Base-by-base conservation (phyloP, 148 eudicot genomes). In the Limonium bicolor region DNA sequence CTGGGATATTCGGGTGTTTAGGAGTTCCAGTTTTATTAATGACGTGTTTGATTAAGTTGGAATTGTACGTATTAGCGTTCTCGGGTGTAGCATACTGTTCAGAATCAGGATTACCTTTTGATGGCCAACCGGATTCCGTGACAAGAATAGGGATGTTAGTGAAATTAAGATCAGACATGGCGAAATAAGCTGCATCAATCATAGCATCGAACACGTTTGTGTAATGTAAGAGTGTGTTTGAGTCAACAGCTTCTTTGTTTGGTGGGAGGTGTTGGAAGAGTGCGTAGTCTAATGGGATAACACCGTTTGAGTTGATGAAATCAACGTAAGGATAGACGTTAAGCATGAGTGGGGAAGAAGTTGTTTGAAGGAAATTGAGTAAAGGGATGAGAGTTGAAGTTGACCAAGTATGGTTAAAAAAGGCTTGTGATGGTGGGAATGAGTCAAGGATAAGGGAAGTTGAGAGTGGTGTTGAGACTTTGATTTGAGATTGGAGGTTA, bases 81-180 rank as follows among this genome's bases (percentile, higher is more conserved):
- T 82, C 90, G 20, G 63, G 27, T 27, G 83, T 79, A 36, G 96
- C 96, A 41, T 71, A 90, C 3, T 82, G 83, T 70, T 88, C 96
- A 0, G n/a, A n/a, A n/a, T 68, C 45, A 0, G 90, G 44, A 42
- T 72, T 90, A 11, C 96, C 96, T 57, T 77, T 82, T 4, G 94
- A 83, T 55, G 96, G 96, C 96, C 96, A 88, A 7, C 96, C 96
- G 13, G 96, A 71, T 63, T 88, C 96, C 0, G 92, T 83, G 14
- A 88, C 96, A 0, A 72, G 35, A 24, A 88, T 59, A 17, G 96
- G 92, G 19, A 88, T 55, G 59, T 83, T 83, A 16, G 94, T 76
- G 72, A 88, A 67, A 68, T 82, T 88, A 11, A 88, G 50, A 61
- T 69, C 61, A 16, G 82, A 69, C 86, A 82, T 79, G 24, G 96